Conservation (phyloP, 129 eudicot species). For the Heracleum sosnowskyi region DNA sequence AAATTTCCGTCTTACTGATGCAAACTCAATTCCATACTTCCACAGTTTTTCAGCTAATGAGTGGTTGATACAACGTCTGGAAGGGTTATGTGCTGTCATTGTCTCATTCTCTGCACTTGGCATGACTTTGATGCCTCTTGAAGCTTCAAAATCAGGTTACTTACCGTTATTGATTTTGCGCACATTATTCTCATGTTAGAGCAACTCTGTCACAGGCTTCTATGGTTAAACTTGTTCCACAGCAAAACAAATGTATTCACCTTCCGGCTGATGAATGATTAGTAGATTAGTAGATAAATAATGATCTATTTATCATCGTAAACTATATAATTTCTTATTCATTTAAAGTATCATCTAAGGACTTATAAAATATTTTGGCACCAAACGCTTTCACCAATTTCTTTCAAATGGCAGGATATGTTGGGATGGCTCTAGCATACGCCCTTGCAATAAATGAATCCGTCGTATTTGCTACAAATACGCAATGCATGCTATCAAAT, state of each 20-base stretch:
- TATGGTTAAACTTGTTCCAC: too few species aligned
- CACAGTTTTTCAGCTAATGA: slow-evolving; percentile 67
- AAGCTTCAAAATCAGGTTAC: slow-evolving; percentile 48
- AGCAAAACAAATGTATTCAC: too few species aligned
- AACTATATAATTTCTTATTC: too few species aligned
- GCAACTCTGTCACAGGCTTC: neutral
- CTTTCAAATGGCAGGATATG: slow-evolving; percentile 35
- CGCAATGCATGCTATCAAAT: slow-evolving; percentile 47
- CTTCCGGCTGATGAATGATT: too few species aligned
- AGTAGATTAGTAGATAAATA: too few species aligned
- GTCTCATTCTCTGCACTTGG: slow-evolving; percentile 50
- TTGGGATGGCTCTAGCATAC: slow-evolving; percentile 71
- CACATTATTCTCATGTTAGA: neutral
- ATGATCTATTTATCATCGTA: neutral
- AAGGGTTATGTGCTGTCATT: slow-evolving; percentile 50
- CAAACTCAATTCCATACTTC: slow-evolving; percentile 49
- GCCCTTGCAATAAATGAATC: slow-evolving; percentile 54
- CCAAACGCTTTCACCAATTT: too few species aligned
- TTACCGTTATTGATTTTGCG: neutral
- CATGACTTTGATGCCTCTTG: slow-evolving; percentile 42
- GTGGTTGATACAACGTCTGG: too few species aligned
- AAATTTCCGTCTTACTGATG: slow-evolving; percentile 43
- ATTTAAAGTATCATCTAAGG: too few species aligned
- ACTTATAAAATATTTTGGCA: neutral
- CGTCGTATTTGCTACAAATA: slow-evolving; percentile 32